Evolutionary conservation across 2,329 filamentous ascomycete genomes (phyloP).

Genomic region (Endothia cerciana): DNA sequence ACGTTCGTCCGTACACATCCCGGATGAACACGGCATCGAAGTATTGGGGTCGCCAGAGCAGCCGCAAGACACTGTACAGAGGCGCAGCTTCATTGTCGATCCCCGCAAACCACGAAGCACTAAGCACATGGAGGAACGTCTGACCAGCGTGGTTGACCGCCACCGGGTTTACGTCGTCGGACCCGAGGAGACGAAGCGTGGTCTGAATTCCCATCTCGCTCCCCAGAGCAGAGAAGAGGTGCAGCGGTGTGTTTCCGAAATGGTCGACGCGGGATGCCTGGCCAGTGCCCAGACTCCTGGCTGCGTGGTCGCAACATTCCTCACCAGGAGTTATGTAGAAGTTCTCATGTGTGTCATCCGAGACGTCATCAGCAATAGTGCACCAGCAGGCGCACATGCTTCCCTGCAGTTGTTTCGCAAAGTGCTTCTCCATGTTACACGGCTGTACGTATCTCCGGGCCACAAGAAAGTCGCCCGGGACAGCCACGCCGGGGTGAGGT

Average conservation of each 20-base stretch:
- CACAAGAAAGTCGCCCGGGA: slow-evolving; percentile 56
- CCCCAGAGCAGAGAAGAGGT: slow-evolving; percentile 48
- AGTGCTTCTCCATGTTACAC: slow-evolving; percentile 22
- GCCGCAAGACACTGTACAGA: slow-evolving; percentile 36
- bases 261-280: slow-evolving; percentile 38
- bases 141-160: slow-evolving; percentile 51
- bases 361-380: slow-evolving; percentile 36
- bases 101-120: slow-evolving; percentile 40
- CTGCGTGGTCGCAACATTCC: slow-evolving; percentile 36
- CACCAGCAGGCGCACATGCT: slow-evolving; percentile 38
- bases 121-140: slow-evolving; percentile 53
- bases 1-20: slow-evolving; percentile 57
- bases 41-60: slow-evolving; percentile 36
- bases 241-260: slow-evolving; percentile 54
- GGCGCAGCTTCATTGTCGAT: slow-evolving; percentile 33
- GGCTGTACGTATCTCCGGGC: slow-evolving; percentile 32
- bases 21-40: slow-evolving; percentile 2
- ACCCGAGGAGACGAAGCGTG: slow-evolving; percentile 36
- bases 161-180: slow-evolving; percentile 31
- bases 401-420: slow-evolving; percentile 19
- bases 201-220: slow-evolving; percentile 30
- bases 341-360: slow-evolving; percentile 24
- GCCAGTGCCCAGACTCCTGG: slow-evolving; percentile 31
- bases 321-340: slow-evolving; percentile 37
- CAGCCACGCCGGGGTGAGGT: slow-evolving; percentile 36